Conservation (phyloP, 768 basidiomycete genomes). For the Russula brevipes region DNA sequence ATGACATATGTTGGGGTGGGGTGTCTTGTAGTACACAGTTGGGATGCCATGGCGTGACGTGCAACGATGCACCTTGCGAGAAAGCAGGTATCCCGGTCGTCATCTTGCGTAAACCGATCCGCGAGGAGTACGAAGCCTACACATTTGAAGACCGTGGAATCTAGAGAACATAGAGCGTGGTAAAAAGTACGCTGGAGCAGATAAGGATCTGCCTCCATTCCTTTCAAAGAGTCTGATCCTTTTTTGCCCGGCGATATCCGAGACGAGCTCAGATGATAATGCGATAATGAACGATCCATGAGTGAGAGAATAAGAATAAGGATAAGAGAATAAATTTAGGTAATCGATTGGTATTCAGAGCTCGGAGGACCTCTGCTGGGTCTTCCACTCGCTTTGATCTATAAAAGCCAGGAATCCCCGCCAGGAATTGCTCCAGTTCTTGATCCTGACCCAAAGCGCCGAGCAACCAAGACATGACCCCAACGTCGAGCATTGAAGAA, state of each 20-base stretch:
- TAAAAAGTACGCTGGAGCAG: constrained; percentile 7
- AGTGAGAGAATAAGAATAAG: no score
- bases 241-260: not conserved
- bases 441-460: not conserved
- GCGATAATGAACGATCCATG: constrained; percentile 4
- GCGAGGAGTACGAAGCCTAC: constrained; percentile 7
- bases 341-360: not conserved
- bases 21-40: no score
- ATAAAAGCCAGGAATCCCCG: constrained; percentile 12
- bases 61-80: constrained; percentile 9
- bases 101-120: not conserved
- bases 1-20: no score
- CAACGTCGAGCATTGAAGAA: not conserved
- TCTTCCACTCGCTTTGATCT: constrained; percentile 5
- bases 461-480: not conserved
- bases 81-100: not conserved
- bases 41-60: no score
- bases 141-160: not conserved
- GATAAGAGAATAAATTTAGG: constrained; percentile 8
- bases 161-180: not conserved
- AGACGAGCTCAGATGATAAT: constrained; percentile 5
- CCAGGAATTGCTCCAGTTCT: constrained; percentile 9
- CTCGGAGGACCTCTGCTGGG: not conserved
- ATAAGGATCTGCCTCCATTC: not conserved
- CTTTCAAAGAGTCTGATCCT: not conserved